These are phyloP conservation scores for Pseudogymnoascus verrucosus DNA, from an alignment of 2,329 filamentous ascomycete species.

Conservation along the genomic window DNA sequence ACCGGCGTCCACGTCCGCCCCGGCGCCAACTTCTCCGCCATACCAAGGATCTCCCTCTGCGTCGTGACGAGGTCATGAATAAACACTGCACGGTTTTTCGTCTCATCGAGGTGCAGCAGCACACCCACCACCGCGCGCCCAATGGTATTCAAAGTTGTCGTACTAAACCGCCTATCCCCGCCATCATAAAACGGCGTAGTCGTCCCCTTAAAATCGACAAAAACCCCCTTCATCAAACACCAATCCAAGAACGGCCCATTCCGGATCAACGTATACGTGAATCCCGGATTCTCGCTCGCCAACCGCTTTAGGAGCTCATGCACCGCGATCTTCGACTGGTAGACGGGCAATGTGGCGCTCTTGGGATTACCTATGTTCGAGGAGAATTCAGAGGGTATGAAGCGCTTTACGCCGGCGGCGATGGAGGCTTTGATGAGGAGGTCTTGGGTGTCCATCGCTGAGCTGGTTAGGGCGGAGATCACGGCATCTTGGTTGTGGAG, in stretches of 20 bases:
- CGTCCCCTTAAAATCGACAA: background rate
- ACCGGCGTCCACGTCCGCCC: constrained; percentile 22
- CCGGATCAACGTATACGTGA: background rate
- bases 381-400: background rate
- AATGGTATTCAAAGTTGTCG: background rate
- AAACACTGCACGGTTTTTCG: constrained; percentile 41
- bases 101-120: background rate
- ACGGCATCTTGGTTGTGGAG: constrained; percentile 52
- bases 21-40: constrained; percentile 28
- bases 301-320: background rate
- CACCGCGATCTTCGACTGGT: background rate
- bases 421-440: constrained; percentile 16
- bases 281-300: background rate
- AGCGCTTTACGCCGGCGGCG: background rate
- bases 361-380: background rate
- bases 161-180: background rate
- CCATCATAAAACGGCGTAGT: background rate
- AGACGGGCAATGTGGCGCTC: background rate
- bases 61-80: constrained; percentile 37
- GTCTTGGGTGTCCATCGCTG: constrained; percentile 35
- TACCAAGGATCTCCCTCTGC: constrained; percentile 34
- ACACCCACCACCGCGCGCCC: background rate
- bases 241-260: background rate
- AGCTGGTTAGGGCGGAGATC: constrained; percentile 38
- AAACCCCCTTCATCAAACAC: background rate